Evolutionary conservation across 2,329 filamentous ascomycete species (phyloP).

Genomic region (Stemphylium beticola): DNA sequence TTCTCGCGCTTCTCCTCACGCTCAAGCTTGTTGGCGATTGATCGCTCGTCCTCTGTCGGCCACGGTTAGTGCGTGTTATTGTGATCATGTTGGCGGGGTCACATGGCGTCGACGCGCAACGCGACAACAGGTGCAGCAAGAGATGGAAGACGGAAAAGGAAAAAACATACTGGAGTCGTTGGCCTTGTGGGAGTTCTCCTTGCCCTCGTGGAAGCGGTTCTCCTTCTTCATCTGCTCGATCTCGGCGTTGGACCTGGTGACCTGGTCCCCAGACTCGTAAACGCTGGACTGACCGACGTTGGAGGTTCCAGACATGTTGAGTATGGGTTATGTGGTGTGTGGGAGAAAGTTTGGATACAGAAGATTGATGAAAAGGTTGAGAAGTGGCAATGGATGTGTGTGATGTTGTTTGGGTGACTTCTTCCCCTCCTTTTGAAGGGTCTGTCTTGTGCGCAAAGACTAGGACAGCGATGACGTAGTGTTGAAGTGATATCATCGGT

Average conservation of each 20-base stretch:
- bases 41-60: constrained; percentile 67
- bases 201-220: constrained; percentile 74
- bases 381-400: constrained; percentile 1
- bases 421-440: constrained; percentile 16
- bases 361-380: not conserved
- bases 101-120: not conserved
- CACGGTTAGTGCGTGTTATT: constrained; percentile 33
- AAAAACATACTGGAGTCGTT: constrained; percentile 71
- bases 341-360: not conserved
- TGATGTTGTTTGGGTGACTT: constrained; percentile 1
- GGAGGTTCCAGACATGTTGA: constrained; percentile 62
- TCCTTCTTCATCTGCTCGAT: constrained; percentile 59
- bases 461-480: constrained; percentile 30
- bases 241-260: constrained; percentile 64
- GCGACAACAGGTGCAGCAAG: not conserved
- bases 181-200: constrained; percentile 69
- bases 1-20: constrained; percentile 64
- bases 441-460: constrained; percentile 15
- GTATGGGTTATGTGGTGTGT: constrained; percentile 4
- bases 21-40: constrained; percentile 73
- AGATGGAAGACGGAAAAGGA: not conserved
- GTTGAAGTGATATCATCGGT: constrained; percentile 32
- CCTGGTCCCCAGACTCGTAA: constrained; percentile 81
- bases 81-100: not conserved
- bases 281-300: constrained; percentile 69